These are phyloP conservation scores for Pleurotus tuoliensis DNA, from an alignment of 768 basidiomycete species.

Conservation along the genomic window DNA sequence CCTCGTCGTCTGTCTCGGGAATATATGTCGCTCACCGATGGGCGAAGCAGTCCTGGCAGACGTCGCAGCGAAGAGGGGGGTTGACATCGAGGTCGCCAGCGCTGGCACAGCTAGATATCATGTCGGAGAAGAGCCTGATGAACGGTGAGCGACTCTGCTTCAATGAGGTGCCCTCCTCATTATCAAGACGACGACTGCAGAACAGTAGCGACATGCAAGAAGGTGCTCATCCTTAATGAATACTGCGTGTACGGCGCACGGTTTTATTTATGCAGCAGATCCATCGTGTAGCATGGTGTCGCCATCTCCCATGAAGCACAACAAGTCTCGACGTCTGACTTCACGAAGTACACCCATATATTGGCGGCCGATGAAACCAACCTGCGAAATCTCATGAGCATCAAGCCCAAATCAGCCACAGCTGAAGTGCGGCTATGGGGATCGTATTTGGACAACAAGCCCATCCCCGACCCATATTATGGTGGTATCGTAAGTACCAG, in stretches of 20 bases:
- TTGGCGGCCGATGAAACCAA: slow-evolving; percentile 82
- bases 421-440: slow-evolving; percentile 79
- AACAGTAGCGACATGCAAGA: slow-evolving; percentile 65
- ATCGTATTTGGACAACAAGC: slow-evolving; percentile 63
- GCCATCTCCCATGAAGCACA: slow-evolving; percentile 69
- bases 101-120: slow-evolving; percentile 87
- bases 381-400: slow-evolving; percentile 53
- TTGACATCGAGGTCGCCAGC: slow-evolving; percentile 73
- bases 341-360: slow-evolving; percentile 75
- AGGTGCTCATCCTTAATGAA: slow-evolving; percentile 37
- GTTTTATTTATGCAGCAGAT: background rate
- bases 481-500: slow-evolving; percentile 50
- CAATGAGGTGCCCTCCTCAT: background rate
- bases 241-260: background rate
- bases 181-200: slow-evolving; percentile 21
- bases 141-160: slow-evolving; percentile 45
- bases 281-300: slow-evolving; percentile 54
- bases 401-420: slow-evolving; percentile 46
- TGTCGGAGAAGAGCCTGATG: slow-evolving; percentile 77
- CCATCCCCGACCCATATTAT: slow-evolving; percentile 86
- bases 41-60: slow-evolving; percentile 83
- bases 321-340: slow-evolving; percentile 66
- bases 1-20: slow-evolving; percentile 73
- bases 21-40: slow-evolving; percentile 90
- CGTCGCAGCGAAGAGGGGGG: slow-evolving; percentile 59